Evolutionary conservation across 305 asterid genomes (phyloP).

Genomic region (Plantago rigida): DNA sequence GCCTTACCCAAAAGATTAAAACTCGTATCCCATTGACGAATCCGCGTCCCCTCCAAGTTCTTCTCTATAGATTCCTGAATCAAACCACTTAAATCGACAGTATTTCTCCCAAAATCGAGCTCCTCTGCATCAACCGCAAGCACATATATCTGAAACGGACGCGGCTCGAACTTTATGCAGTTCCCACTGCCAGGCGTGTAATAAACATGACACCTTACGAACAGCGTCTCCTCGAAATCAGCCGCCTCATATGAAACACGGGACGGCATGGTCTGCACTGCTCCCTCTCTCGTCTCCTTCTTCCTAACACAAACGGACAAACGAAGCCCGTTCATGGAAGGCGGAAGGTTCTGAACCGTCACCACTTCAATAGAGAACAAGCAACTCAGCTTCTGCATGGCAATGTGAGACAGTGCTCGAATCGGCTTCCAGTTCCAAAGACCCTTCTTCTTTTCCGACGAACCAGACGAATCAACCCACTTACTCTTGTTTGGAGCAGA

Average conservation of each 20-base stretch:
- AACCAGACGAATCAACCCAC: slow-evolving; percentile 27
- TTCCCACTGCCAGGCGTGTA: slow-evolving; percentile 47
- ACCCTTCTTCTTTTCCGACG: slow-evolving; percentile 46
- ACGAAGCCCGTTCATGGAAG: slow-evolving; percentile 89
- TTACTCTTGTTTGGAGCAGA: slow-evolving; percentile 19
- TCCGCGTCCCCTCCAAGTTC: slow-evolving; percentile 49
- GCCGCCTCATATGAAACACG: slow-evolving; percentile 68
- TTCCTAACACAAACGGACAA: slow-evolving; percentile 68
- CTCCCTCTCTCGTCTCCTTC: slow-evolving; percentile 59
- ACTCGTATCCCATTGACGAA: slow-evolving; percentile 60
- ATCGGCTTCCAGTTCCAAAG: slow-evolving; percentile 88
- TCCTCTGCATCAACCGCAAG: slow-evolving; percentile 68
- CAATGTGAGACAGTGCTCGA: slow-evolving; percentile 61
- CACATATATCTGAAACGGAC: slow-evolving; percentile 58
- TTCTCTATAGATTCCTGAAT: slow-evolving; percentile 66
- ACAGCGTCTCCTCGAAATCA: slow-evolving; percentile 84
- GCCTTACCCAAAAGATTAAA: slow-evolving; percentile 60
- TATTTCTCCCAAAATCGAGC: slow-evolving; percentile 51
- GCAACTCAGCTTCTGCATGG: slow-evolving; percentile 81
- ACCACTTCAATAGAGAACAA: slow-evolving; percentile 77
- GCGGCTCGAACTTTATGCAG: slow-evolving; percentile 54
- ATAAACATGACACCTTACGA: slow-evolving; percentile 70
- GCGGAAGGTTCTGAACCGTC: slow-evolving; percentile 50
- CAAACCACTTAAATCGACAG: slow-evolving; percentile 54
- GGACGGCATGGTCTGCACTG: slow-evolving; percentile 86